phyloP scores from a whole-genome alignment of 73 alveolate genomes.

The Symbiodinium natans region DNA sequence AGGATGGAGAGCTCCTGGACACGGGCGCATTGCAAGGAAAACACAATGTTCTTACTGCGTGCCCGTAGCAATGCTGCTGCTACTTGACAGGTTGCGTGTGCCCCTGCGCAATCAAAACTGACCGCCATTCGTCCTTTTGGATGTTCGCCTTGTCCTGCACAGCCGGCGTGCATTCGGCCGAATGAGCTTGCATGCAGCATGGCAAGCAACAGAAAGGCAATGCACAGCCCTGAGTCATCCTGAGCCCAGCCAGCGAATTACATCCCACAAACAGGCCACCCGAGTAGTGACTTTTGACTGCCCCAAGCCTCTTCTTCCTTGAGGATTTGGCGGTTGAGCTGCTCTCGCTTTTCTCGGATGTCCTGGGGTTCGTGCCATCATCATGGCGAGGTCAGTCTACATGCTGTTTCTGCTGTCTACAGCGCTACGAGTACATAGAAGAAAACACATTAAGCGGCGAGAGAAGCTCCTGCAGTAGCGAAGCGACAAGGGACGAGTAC shows the following conservation, averaged over 20 bases:
- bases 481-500: too few species aligned
- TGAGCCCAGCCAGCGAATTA: too few species aligned
- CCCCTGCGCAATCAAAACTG: not conserved
- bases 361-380: constrained; percentile 52
- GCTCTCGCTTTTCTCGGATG: constrained; percentile 23
- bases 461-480: too few species aligned
- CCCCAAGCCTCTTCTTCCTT: constrained; percentile 23
- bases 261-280: not conserved
- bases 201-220: not conserved
- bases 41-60: not conserved
- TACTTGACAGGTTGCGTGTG: not conserved
- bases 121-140: constrained; percentile 7
- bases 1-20: constrained; percentile 16
- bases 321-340: constrained; percentile 34
- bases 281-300: not conserved
- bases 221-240: too few species aligned
- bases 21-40: not conserved
- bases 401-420: not conserved
- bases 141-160: constrained; percentile 43
- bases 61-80: not conserved
- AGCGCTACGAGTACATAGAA: not conserved
- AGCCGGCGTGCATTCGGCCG: not conserved
- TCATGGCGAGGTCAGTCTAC: not conserved
- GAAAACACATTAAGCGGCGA: not conserved
- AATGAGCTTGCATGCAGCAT: not conserved